phyloP scores from a whole-genome alignment of 139 green algal species.

The Chlamydomonas asymmetrica region DNA sequence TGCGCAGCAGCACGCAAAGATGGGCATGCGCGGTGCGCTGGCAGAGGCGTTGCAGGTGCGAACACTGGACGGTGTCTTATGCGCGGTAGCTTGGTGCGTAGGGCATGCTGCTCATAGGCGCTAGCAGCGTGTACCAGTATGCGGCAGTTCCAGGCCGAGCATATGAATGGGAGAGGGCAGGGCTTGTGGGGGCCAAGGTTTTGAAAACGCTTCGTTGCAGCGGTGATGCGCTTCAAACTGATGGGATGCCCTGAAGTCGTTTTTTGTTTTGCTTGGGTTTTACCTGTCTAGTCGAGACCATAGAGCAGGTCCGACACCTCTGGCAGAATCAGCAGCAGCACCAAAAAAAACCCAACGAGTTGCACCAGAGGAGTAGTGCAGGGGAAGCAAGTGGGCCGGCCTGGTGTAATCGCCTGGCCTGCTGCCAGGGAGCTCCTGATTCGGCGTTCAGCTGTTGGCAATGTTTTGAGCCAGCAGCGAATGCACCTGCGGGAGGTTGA shows the following conservation, averaged over 20 bases:
- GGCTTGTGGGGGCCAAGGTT: conserved; percentile 6
- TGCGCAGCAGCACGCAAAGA: conserved; percentile 78
- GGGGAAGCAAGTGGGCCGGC: too few relatives aligned
- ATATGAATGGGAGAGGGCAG: not conserved
- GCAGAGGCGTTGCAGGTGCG: conserved; percentile 46
- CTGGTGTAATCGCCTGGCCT: not conserved
- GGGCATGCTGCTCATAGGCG: not conserved
- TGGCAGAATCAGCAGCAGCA: too few relatives aligned
- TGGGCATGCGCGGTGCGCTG: conserved; percentile 52
- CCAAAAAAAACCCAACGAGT: not conserved
- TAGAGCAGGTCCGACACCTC: too few relatives aligned
- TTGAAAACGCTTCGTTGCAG: not conserved
- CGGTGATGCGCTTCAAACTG: not conserved
- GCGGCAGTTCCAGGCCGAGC: not conserved
- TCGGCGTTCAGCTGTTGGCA: not conserved
- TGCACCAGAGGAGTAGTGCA: not conserved
- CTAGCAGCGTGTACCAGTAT: not conserved
- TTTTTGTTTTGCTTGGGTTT: too few relatives aligned
- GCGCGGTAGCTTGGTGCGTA: not conserved
- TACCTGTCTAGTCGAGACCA: too few relatives aligned
- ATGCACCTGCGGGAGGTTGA: not conserved
- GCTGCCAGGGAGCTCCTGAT: not conserved
- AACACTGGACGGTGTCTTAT: conserved; percentile 25
- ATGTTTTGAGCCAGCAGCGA: too few relatives aligned
- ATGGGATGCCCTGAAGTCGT: too few relatives aligned